Evolutionary conservation across 176 grass and related monocot genomes (phyloP), one percentile per base, ranked within the genome.

Genomic region (Bromus sterilis): DNA sequence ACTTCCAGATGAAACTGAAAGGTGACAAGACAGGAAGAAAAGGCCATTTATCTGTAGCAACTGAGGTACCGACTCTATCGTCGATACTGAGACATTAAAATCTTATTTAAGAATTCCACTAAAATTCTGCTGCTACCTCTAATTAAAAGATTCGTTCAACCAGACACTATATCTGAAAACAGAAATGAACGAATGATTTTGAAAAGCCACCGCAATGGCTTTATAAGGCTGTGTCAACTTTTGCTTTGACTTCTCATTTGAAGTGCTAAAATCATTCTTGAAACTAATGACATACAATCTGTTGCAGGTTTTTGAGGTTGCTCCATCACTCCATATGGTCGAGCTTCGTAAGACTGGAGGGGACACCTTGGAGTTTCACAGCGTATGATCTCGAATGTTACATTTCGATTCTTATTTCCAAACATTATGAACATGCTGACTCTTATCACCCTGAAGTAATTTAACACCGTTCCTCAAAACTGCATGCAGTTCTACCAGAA

Each of bases 311-410:
- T 99, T 99, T 84, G 96, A 99, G 89, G 96, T 99, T 68, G 96
- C 96, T 82, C 91, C 96, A 82, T 90, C 93, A 34, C 85, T 99
- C 57, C 96, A 99, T 78, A 84, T 99, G 86, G 96, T 99, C 56
- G 96, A 99, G 77, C 93, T 99, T 77, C 93, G 96, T 65, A 95
- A 99, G 90, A 99, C 90, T 3, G 96, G 96, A 56, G 96, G 96
- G 5, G 96, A 99, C 71, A 99, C 96, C 11, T 85, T 99, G 87
- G 96, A 99, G 80, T 99, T 99, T 77, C 86, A 99, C 89, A 95
- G 75, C 79, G 96, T 89, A 94, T 28, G 84, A 71, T 34, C 57
- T 70, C 48, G 41, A 21, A 80, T 28, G 46, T 30, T 64, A 21
- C 9, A 28, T 55, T 57, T 43, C 4, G 0, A 37, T 67, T 46